Conservation (phyloP, 306 rosid species). For the Biancaea sappan region DNA sequence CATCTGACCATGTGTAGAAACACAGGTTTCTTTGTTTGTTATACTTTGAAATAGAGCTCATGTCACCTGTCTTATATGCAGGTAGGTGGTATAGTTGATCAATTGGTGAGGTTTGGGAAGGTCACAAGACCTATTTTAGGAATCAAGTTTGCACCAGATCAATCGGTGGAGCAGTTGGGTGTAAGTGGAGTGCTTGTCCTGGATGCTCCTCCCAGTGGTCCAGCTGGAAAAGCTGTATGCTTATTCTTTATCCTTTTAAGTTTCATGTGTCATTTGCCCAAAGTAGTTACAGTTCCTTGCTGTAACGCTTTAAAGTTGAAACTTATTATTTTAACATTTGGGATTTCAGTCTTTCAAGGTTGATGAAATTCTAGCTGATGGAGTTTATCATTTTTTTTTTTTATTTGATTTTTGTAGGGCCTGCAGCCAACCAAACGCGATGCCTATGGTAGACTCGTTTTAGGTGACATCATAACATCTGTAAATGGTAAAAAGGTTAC, state of each 20-base stretch:
- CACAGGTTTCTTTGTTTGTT: neutral
- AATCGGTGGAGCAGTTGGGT: conserved; percentile 94
- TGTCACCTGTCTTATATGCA: conserved; percentile 35
- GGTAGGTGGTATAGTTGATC: conserved; percentile 97
- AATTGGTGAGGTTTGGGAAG: conserved; percentile 90
- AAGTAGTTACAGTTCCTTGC: neutral
- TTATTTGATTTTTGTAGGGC: conserved; percentile 84
- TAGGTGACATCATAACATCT: conserved; percentile 95
- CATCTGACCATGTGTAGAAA: conserved; percentile 10
- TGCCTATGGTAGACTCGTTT: conserved; percentile 85
- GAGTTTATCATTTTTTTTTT: no score
- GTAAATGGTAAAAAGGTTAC: conserved; percentile 82
- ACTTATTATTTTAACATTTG: no score
- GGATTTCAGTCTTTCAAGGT: no score
- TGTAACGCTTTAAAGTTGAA: no score
- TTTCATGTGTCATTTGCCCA: neutral
- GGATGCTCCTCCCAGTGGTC: conserved; percentile 92
- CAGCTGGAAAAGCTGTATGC: conserved; percentile 97
- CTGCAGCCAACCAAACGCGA: conserved; percentile 84
- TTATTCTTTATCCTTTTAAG: neutral
- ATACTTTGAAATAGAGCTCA: neutral
- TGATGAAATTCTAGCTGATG: no score
- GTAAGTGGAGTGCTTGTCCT: conserved; percentile 96
- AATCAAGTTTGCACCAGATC: conserved; percentile 98
- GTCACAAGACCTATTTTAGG: conserved; percentile 98